Evolutionary conservation across 139 green algal genomes (phyloP).

Genomic region (Dunaliella primolecta): DNA sequence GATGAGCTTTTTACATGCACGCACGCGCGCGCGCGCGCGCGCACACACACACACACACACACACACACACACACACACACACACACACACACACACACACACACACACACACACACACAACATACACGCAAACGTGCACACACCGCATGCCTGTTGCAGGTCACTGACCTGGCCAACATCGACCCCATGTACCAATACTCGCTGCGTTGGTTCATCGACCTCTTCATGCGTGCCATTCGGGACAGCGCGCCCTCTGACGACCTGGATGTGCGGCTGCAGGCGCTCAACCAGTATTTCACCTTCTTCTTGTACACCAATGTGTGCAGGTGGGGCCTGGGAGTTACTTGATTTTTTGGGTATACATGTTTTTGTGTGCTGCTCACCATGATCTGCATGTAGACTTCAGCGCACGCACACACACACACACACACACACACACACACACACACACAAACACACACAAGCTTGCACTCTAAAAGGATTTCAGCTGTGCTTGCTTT

Average conservation of each 20-base stretch:
- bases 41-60: neutral
- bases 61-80: neutral
- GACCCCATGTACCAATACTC: slow-evolving; percentile 70
- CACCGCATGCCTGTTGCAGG: neutral
- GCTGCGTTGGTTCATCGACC: slow-evolving; percentile 62
- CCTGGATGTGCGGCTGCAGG: slow-evolving; percentile 53
- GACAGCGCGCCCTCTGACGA: slow-evolving; percentile 51
- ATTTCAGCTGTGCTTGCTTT: too few relatives aligned
- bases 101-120: neutral
- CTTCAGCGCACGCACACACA: too few relatives aligned
- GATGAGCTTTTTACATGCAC: neutral
- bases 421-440: too few relatives aligned
- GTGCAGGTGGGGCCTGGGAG: slow-evolving; percentile 44
- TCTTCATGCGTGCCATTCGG: slow-evolving; percentile 59
- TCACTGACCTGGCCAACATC: slow-evolving; percentile 53
- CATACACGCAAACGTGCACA: neutral
- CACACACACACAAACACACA: too few relatives aligned
- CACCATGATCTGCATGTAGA: neutral
- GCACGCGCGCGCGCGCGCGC: neutral
- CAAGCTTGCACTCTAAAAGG: too few relatives aligned
- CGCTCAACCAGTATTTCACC: slow-evolving; percentile 68
- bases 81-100: neutral
- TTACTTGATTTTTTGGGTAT: neutral
- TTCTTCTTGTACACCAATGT: slow-evolving; percentile 77
- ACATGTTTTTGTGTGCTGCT: neutral